Evolutionary conservation across 805 yeast species (phyloP).

Genomic region (Candida fluviatilis): DNA sequence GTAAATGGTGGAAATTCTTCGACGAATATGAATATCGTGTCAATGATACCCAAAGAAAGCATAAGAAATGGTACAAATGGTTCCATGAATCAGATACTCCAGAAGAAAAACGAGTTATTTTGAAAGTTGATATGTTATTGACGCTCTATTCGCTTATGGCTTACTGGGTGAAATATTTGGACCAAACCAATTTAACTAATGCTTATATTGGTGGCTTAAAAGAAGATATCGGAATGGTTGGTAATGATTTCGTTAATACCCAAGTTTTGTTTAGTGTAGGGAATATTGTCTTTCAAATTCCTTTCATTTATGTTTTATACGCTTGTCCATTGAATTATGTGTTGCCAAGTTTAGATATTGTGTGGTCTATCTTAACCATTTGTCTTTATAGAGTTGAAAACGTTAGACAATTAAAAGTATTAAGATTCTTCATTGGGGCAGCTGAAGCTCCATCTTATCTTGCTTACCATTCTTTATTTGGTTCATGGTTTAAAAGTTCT

Average conservation of each 20-base stretch:
- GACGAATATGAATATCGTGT: slow-evolving; percentile 61
- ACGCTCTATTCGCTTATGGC: slow-evolving; percentile 33
- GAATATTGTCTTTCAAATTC: slow-evolving; percentile 55
- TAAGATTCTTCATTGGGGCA: slow-evolving; percentile 63
- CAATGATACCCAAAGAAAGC: slow-evolving; percentile 24
- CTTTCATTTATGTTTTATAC: slow-evolving; percentile 55
- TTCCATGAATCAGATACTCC: slow-evolving; percentile 46
- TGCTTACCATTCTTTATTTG: slow-evolving; percentile 42
- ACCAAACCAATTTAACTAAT: slow-evolving; percentile 55
- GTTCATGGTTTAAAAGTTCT: slow-evolving; percentile 31
- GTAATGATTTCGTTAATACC: slow-evolving; percentile 59
- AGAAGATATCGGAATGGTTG: slow-evolving; percentile 52
- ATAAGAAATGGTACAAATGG: slow-evolving; percentile 40
- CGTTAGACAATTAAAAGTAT: slow-evolving; percentile 51
- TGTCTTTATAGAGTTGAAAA: slow-evolving; percentile 47
- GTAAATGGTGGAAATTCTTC: slow-evolving; percentile 34
- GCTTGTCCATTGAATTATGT: slow-evolving; percentile 52
- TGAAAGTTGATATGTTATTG: slow-evolving; percentile 29
- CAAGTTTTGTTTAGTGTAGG: slow-evolving; percentile 60
- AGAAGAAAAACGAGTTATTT: slow-evolving; percentile 24
- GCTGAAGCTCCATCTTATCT: slow-evolving; percentile 59
- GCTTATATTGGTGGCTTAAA: slow-evolving; percentile 66
- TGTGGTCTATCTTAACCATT: slow-evolving; percentile 67
- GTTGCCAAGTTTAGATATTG: slow-evolving; percentile 53
- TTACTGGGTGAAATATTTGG: slow-evolving; percentile 68